Evolutionary conservation across 2,329 filamentous ascomycete genomes (phyloP).

Genomic region (Xylaria sp.): DNA sequence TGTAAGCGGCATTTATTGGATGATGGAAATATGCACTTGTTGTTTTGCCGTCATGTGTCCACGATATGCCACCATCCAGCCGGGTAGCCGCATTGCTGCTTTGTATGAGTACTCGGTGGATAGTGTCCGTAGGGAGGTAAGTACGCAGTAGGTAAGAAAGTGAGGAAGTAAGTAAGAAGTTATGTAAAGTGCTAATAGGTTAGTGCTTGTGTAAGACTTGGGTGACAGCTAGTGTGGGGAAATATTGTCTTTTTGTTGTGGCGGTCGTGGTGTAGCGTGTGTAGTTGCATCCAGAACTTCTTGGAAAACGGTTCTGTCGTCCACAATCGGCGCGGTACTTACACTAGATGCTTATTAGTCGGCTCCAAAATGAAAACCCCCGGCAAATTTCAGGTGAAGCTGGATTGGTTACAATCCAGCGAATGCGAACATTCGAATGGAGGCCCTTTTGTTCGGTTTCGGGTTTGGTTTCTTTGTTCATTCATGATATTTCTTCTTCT

Average conservation of each 20-base stretch:
- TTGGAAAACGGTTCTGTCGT: constrained; percentile 20
- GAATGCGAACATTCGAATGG: constrained; percentile 6
- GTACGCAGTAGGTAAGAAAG: background rate
- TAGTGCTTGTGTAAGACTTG: constrained; percentile 17
- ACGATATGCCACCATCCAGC: constrained; percentile 22
- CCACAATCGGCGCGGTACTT: background rate
- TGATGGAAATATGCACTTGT: constrained; percentile 5
- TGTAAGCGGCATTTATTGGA: constrained; percentile 10
- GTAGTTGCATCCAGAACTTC: constrained; percentile 22
- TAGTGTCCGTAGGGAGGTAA: background rate
- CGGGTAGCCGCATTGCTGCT: constrained; percentile 18
- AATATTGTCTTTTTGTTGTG: constrained; percentile 4
- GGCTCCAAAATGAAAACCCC: constrained; percentile 10
- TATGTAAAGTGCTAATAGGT: background rate
- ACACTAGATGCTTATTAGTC: constrained; percentile 7
- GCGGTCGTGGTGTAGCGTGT: constrained; percentile 1
- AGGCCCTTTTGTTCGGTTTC: background rate
- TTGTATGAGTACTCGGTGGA: background rate
- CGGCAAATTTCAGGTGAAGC: constrained; percentile 19
- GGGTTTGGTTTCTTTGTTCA: background rate
- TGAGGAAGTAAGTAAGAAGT: background rate
- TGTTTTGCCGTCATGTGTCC: constrained; percentile 30
- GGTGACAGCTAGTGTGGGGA: constrained; percentile 19
- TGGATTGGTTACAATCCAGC: constrained; percentile 10
- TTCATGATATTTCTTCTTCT: no score